A percentile compares a stretch with the other conserved stretches of the same genome.
Evolutionary conservation across 768 basidiomycete genomes (phyloP).

Genomic region (Calocera viscosa): DNA sequence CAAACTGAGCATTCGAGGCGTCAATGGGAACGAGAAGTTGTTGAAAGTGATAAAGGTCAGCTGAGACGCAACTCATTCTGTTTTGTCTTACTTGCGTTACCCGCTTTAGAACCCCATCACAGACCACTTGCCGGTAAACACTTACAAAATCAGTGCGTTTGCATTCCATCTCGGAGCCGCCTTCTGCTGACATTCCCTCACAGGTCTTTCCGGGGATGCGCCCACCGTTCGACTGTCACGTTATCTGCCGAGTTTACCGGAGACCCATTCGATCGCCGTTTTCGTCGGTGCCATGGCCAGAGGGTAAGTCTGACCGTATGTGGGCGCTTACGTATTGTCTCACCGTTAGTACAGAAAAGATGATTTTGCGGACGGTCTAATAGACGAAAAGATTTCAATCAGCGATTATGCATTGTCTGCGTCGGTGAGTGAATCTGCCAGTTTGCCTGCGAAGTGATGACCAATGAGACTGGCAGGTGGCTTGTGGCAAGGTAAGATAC

Average conservation of each 20-base stretch:
- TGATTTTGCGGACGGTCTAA: conserved; percentile 88
- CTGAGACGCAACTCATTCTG: not conserved
- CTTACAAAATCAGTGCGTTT: conserved; percentile 81
- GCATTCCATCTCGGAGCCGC: conserved; percentile 5
- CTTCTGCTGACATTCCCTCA: not conserved
- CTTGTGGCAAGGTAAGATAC: conserved; percentile 81
- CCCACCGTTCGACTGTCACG: conserved; percentile 65
- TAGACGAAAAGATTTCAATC: conserved; percentile 94
- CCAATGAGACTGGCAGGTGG: conserved; percentile 42
- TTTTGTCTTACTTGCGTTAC: not conserved
- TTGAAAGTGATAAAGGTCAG: conserved; percentile 90
- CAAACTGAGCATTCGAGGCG: conserved; percentile 86
- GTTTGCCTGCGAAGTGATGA: not conserved
- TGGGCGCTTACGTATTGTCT: not conserved
- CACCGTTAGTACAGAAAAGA: conserved; percentile 39
- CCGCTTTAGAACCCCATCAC: conserved; percentile 69
- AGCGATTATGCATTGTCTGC: conserved; percentile 88
- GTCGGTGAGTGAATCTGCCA: conserved; percentile 17
- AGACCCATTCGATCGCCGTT: conserved; percentile 80
- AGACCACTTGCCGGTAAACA: conserved; percentile 90
- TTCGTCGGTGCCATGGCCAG: conserved; percentile 99
- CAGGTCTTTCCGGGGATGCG: conserved; percentile 86
- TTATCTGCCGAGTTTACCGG: conserved; percentile 74
- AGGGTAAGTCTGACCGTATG: conserved; percentile 33
- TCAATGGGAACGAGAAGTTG: conserved; percentile 92